Evolutionary conservation across 371 early-diverging fungal genomes (phyloP).

Genomic region (Mucor circinelloides): DNA sequence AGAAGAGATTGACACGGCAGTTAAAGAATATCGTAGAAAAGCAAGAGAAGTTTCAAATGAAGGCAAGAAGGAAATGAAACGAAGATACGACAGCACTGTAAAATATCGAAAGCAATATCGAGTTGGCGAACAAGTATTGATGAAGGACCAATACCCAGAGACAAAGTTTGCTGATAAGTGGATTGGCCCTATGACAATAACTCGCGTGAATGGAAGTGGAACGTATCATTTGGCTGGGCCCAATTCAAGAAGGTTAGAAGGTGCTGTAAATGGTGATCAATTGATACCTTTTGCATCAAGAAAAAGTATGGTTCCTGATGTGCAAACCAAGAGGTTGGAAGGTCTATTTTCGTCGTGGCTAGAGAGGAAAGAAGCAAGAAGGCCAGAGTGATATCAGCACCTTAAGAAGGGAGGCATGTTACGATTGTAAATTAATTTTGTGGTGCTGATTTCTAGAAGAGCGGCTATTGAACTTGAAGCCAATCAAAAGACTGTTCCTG

Average conservation of each 20-base stretch:
- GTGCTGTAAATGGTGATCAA: slow-evolving; percentile 9
- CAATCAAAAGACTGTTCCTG: not conserved
- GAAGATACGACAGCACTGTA: slow-evolving; percentile 1
- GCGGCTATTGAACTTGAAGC: no score
- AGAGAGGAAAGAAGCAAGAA: not conserved
- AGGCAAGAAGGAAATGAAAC: not conserved
- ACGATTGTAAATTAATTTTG: not conserved
- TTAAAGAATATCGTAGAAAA: not conserved
- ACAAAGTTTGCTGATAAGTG: slow-evolving; percentile 20
- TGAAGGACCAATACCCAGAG: slow-evolving; percentile 8
- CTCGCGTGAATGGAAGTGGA: not conserved
- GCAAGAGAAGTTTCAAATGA: not conserved
- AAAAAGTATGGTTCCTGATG: slow-evolving; percentile 7
- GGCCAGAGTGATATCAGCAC: not conserved
- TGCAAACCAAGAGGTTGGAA: not conserved
- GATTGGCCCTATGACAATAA: slow-evolving; percentile 22
- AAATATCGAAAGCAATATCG: not conserved
- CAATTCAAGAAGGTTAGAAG: not conserved
- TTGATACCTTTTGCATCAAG: slow-evolving; percentile 3
- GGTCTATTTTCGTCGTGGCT: not conserved
- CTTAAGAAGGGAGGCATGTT: not conserved
- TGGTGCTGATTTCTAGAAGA: not conserved
- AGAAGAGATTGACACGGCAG: slow-evolving; percentile 23
- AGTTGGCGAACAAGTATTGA: slow-evolving; percentile 15
- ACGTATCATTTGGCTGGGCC: slow-evolving; percentile 7